Conservation (phyloP, 1,139 yeast species). For the Meyerozyma guilliermondii region DNA sequence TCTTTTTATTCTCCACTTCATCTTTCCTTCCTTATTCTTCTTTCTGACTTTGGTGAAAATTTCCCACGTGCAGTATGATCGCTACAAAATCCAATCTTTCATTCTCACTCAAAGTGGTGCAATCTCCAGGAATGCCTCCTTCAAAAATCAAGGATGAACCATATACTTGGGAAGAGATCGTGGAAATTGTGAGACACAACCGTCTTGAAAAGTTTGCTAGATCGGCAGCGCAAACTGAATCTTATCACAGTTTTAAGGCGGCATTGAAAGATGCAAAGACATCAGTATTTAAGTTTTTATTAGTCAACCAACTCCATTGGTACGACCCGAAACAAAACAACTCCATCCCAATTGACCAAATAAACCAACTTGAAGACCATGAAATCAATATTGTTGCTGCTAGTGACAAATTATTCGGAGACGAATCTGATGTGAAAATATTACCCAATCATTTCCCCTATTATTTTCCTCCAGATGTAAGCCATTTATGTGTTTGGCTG, state of each 20-base stretch:
- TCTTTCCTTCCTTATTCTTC: not conserved
- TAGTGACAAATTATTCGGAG: slow-evolving; percentile 8
- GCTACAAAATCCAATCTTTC: slow-evolving; percentile 10
- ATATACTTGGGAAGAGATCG: slow-evolving; percentile 32
- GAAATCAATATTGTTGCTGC: slow-evolving; percentile 7
- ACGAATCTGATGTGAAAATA: slow-evolving; percentile 18
- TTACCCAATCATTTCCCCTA: slow-evolving; percentile 42
- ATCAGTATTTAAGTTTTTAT: slow-evolving; percentile 32
- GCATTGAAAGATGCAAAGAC: slow-evolving; percentile 20
- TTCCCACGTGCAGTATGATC: slow-evolving; percentile 5
- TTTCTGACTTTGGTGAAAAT: not conserved
- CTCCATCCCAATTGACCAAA: slow-evolving; percentile 19
- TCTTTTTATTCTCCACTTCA: not conserved
- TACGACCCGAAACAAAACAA: slow-evolving; percentile 17
- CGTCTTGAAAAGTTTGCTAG: slow-evolving; percentile 38
- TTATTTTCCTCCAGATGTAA: slow-evolving; percentile 30
- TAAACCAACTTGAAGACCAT: slow-evolving; percentile 16
- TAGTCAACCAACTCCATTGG: slow-evolving; percentile 36
- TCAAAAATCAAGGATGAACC: slow-evolving; percentile 29
- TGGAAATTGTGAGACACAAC: slow-evolving; percentile 26
- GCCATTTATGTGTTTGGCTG: slow-evolving; percentile 42
- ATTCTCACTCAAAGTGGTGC: slow-evolving; percentile 19
- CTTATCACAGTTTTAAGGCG: slow-evolving; percentile 32
- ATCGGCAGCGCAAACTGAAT: slow-evolving; percentile 25
- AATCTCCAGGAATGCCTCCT: slow-evolving; percentile 37